Base-by-base conservation (phyloP, 2,329 filamentous ascomycete genomes). In the Rutstroemia sp. region DNA sequence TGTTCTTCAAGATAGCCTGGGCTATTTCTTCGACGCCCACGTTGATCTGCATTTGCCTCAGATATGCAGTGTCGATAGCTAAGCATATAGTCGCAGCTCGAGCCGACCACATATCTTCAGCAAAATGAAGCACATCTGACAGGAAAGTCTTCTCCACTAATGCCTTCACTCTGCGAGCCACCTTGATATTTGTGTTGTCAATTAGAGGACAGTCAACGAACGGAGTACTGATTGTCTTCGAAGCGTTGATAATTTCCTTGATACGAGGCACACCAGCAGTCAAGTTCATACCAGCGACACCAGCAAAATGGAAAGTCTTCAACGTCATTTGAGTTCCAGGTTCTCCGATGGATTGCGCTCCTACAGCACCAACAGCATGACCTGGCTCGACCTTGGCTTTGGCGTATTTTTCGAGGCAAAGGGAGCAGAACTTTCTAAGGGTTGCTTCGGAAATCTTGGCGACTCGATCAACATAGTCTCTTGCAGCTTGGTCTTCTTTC, bases 201-300 rank as follows among this genome's bases (percentile, higher is more conserved):
- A 89, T 80, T 5, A 97, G 78, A 4, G 89, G 86, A 67, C 94
- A 97, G 5, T 82, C 84, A 64, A 99, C 95, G 68, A 99, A 87
- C 0, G 94, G 94, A 0, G 94, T 99, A 71, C 88, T 95, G 72
- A 99, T 99, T 50, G 78, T 77, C 70, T 91, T 95, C 8, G 91
- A 96, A 5, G 94, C 94, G 73, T 99, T 99, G 83, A 99, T 99
- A 64, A 99, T 99, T 78, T 99, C 94, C 75, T 99, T 99, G 77
- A 99, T 99, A 85, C 94, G 92, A 1, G 94, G 94, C 6, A 99
- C 94, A 88, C 94, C 94, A 69, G 96, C 90, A 0, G 94, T 99
- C 69, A 99, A 96, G 80, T 90, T 96, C 94, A 99, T 97, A 71
- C 92, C 92, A 45, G 94, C 94, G 61, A 99, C 94, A 88, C 94